A percentile compares a stretch with the other conserved stretches of the same genome.
Evolutionary conservation across 495 filamentous ascomycete species (phyloP).

Genomic region (Neurospora sp.): DNA sequence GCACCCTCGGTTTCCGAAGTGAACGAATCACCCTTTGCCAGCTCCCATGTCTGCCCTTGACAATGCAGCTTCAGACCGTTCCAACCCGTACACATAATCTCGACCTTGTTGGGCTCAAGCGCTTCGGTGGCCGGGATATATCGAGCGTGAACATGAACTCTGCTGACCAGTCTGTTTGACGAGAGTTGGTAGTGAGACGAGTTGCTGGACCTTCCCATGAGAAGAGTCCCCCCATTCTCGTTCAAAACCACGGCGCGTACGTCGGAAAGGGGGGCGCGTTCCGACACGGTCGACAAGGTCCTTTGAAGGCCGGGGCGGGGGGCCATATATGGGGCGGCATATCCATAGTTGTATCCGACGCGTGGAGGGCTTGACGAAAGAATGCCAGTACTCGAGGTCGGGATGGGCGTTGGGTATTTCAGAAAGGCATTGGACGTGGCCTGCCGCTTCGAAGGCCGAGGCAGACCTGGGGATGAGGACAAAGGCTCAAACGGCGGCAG

Average conservation of each 20-base stretch:
- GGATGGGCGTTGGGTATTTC: constrained; percentile 82
- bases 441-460: constrained; percentile 61
- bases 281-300: constrained; percentile 59
- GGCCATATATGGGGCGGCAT: constrained; percentile 11
- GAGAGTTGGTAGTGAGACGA: constrained; percentile 88
- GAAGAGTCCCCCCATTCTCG: constrained; percentile 68
- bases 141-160: constrained; percentile 80
- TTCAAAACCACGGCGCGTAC: constrained; percentile 72
- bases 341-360: constrained; percentile 15
- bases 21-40: constrained; percentile 83
- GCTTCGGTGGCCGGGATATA: constrained; percentile 59
- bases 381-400: constrained; percentile 87
- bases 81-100: constrained; percentile 88
- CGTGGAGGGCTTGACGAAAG: constrained; percentile 79
- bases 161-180: constrained; percentile 80
- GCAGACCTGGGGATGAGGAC: constrained; percentile 77
- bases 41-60: constrained; percentile 75
- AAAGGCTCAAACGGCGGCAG: constrained; percentile 90
- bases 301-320: constrained; percentile 48
- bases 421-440: constrained; percentile 42
- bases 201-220: constrained; percentile 87
- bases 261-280: constrained; percentile 73
- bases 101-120: constrained; percentile 58
- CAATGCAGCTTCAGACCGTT: constrained; percentile 92
- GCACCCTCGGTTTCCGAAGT: constrained; percentile 79